phyloP scores from a whole-genome alignment of 2,329 filamentous ascomycete species.

The Stagonosporopsis rhizophila region DNA sequence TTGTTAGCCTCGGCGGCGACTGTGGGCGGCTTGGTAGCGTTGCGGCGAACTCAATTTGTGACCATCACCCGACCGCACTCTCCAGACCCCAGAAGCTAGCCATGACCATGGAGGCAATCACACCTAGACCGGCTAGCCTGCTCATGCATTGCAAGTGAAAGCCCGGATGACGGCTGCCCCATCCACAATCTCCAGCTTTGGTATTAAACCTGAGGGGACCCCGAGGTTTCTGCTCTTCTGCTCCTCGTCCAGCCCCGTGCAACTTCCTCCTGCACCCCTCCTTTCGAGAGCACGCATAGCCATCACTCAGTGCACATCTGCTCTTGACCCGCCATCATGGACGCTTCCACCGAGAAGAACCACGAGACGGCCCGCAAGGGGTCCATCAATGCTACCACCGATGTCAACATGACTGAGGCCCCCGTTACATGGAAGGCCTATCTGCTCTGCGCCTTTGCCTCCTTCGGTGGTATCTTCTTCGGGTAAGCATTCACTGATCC shows the following conservation, averaged over 20 bases:
- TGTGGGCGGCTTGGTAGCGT: constrained; percentile 1
- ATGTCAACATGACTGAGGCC: constrained; percentile 61
- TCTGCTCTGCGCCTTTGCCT: constrained; percentile 48
- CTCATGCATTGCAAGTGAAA: background rate
- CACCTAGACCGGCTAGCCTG: background rate
- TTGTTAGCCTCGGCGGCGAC: background rate
- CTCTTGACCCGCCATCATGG: constrained; percentile 8
- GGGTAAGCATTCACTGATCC: constrained; percentile 20
- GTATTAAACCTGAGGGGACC: constrained; percentile 10
- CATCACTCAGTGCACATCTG: background rate
- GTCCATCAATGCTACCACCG: constrained; percentile 29
- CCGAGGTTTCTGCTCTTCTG: background rate
- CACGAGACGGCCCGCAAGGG: constrained; percentile 2
- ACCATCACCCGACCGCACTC: constrained; percentile 1
- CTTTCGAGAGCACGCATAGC: constrained; percentile 1
- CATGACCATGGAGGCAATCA: background rate
- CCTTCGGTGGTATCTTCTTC: constrained; percentile 47
- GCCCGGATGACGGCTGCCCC: constrained; percentile 1
- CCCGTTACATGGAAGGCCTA: constrained; percentile 52
- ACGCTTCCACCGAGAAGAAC: constrained; percentile 1
- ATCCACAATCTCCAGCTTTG: constrained; percentile 14
- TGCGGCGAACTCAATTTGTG: background rate
- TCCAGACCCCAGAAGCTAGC: constrained; percentile 3
- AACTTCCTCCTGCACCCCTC: constrained; percentile 2
- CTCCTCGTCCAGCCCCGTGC: constrained; percentile 8